Percentiles rank a stretch among this genome's conserved stretches.
These are phyloP conservation scores for Ehretia macrophylla DNA, from an alignment of 257 asterid genomes.

Conservation along the genomic window DNA sequence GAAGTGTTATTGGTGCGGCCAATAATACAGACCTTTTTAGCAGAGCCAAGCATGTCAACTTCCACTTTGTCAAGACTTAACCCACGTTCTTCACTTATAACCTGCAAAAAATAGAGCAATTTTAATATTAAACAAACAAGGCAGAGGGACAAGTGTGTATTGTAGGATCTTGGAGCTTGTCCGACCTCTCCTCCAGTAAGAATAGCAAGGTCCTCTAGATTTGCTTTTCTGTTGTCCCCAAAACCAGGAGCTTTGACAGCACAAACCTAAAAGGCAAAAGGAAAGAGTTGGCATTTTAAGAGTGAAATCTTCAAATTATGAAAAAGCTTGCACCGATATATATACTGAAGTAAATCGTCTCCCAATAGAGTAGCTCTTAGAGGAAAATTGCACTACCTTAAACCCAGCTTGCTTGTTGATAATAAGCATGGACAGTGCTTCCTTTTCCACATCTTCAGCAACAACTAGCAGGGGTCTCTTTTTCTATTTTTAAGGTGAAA, in stretches of 20 bases:
- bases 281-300: neutral
- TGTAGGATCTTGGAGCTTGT: conserved; percentile 11
- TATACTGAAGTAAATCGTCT: neutral
- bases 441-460: conserved; percentile 88
- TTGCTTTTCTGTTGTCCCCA: conserved; percentile 86
- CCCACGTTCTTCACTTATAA: conserved; percentile 70
- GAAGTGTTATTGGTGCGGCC: conserved; percentile 5
- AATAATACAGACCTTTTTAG: conserved; percentile 59
- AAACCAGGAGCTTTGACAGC: conserved; percentile 97
- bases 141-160: neutral
- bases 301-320: neutral
- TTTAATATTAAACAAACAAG: conserved; percentile 12
- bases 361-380: neutral
- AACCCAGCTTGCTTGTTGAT: conserved; percentile 86
- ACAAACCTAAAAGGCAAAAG: conserved; percentile 54
- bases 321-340: neutral
- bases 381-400: conserved; percentile 36
- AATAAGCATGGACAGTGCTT: conserved; percentile 67
- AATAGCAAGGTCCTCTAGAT: conserved; percentile 82
- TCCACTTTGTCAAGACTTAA: conserved; percentile 58
- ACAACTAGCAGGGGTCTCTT: conserved; percentile 68
- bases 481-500: conserved; percentile 34
- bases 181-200: conserved; percentile 92
- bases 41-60: conserved; percentile 87
- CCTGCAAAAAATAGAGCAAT: conserved; percentile 42